Evolutionary conservation across 2,329 filamentous ascomycete species (phyloP), one percentile per base, ranked within the genome.

Genomic region (Trichophyton rubrum): DNA sequence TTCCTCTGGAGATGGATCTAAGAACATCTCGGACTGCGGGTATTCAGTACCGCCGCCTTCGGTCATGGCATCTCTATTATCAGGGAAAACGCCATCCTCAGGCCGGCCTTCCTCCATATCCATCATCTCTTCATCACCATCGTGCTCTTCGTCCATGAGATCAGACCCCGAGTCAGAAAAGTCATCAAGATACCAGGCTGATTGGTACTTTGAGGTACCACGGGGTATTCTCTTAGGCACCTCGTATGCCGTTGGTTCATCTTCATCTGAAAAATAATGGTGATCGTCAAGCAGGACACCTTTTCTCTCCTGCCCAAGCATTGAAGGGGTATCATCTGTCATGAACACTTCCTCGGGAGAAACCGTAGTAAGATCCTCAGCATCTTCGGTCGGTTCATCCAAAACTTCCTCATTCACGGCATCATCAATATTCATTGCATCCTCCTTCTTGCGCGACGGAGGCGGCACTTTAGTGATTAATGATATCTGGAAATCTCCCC

Each of bases 261-360:
- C 90, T 49, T 97, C 92, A 49, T 97, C 92, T 0, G 91, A 91
- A 70, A 97, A 99, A 73, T 99, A 99, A 71, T 97, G 92, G 72
- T 99, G 92, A 66, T 97, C 92, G 66, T 99, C 93, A 8, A 99
- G 80, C 45, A 99, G 77, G 0, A 99, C 93, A 65, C 92, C 93
- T 75, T 92, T 95, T 70, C 86, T 85, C 49, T 80, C 78, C 1
- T 78, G 76, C 22, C 79, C 76, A 2, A 78, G 79, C 68, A 81
- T 66, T 63, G 78, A 71, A 67, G 79, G 61, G 76, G 76, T 69
- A 22, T 83, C 82, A 63, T 89, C 87, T 24, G 83, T 79, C 89
- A 96, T 93, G 62, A 83, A 78, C 2, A 85, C 82, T 68, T 92
- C 90, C 71, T 97, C 92, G 0, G 91, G 92, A 0, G 93, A 92